Evolutionary conservation across 768 basidiomycete genomes (phyloP).

Genomic region (Lactifluus pinguis): DNA sequence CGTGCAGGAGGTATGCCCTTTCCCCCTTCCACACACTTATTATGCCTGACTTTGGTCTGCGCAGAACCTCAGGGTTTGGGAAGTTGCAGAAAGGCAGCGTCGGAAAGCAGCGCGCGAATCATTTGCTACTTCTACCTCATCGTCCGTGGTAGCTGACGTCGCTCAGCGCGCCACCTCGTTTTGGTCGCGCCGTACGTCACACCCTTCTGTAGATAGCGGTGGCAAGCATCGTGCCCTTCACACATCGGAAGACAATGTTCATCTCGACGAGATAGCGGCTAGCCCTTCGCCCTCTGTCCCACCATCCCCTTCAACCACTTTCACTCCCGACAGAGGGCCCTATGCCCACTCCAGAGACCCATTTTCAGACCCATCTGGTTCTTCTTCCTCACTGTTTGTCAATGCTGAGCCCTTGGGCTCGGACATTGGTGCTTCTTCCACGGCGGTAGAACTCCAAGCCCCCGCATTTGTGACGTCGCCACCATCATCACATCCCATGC

Average conservation of each 20-base stretch:
- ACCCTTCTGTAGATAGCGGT: constrained; percentile 29
- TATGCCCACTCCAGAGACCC: constrained; percentile 30
- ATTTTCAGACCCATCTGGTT: constrained; percentile 39
- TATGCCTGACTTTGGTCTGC: constrained; percentile 2
- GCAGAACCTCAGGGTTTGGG: constrained; percentile 73
- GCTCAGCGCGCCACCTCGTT: constrained; percentile 51
- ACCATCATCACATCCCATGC: constrained; percentile 14
- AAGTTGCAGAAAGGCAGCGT: constrained; percentile 63
- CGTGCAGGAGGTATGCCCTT: constrained; percentile 55
- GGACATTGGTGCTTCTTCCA: constrained; percentile 22
- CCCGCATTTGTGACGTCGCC: background rate
- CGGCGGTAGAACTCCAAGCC: background rate
- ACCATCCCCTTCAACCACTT: constrained; percentile 28
- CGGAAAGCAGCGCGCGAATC: constrained; percentile 66
- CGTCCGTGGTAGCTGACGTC: constrained; percentile 50
- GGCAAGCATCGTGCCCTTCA: constrained; percentile 41
- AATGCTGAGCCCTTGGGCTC: constrained; percentile 25
- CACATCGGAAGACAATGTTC: constrained; percentile 42
- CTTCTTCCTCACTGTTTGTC: constrained; percentile 44
- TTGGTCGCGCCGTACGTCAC: constrained; percentile 37
- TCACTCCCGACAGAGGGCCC: constrained; percentile 13
- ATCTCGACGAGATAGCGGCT: constrained; percentile 42
- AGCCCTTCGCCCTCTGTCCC: constrained; percentile 30
- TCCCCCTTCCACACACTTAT: background rate
- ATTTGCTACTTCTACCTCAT: constrained; percentile 17